Base-by-base conservation (phyloP, 257 asterid genomes). In the Verbena officinalis region DNA sequence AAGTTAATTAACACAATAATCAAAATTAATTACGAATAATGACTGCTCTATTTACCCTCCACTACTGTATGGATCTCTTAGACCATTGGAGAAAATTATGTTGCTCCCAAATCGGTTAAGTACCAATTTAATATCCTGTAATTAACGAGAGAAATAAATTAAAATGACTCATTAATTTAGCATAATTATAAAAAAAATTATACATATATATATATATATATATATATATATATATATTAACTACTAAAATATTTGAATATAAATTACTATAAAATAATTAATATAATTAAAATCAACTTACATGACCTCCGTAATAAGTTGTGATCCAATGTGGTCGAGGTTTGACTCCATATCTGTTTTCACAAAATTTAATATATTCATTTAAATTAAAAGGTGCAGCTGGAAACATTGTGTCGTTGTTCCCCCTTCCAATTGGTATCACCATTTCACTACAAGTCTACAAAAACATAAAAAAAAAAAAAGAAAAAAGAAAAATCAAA, bases 21-120 rank as follows among this genome's bases (percentile, higher is more conserved):
- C 44, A 9, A 38, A 38, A 5, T 38, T 38, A 38, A 38, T 38
- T 7, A 38, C 13, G 15, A 42, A 42, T 3, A 3, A 42, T 11
- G 15, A 11, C 31, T 19, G 55, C 21, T 49, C 9, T n/a, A 61
- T 3, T 33, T 77, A 83, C 90, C 88, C 86, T 66, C 81, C 95
- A 16, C 64, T 62, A 22, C 90, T 86, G 34, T 68, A 79, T 4
- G 90, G 90, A 75, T 83, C 90, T 64, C 70, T 74, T 23, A 79
- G 72, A 43, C 88, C 95, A 73, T 86, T 86, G 42, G 90, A 81
- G 80, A 83, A 81, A 52, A 86, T 81, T 9, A 86, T 81, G 63
- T 83, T 83, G 81, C 95, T 86, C 0, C 73, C 90, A 59, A 81
- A 86, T 2, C 73, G 73, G 45, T 63, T 61, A 1, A 83, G 81